Conservation (phyloP, 2,329 filamentous ascomycete genomes). For the Ascochyta rabiei region DNA sequence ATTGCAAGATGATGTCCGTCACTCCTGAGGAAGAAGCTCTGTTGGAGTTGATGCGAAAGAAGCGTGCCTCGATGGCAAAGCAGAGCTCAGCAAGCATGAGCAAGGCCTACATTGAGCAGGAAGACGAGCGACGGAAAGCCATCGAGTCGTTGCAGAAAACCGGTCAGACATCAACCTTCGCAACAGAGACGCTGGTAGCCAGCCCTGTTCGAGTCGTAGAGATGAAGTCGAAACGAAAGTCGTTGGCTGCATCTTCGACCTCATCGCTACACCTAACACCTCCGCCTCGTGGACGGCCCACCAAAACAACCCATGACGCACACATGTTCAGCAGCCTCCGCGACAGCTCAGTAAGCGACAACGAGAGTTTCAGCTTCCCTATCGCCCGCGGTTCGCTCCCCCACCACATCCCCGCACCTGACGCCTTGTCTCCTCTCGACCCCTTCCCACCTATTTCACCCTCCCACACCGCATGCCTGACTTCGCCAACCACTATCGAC, state of each 20-base stretch:
- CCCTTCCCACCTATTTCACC: constrained; percentile 37
- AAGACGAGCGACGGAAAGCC: constrained; percentile 31
- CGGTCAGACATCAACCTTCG: constrained; percentile 35
- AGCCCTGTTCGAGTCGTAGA: constrained; percentile 32
- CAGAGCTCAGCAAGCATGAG: constrained; percentile 31
- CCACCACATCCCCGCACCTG: constrained; percentile 31
- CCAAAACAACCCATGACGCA: constrained; percentile 23
- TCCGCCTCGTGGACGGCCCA: constrained; percentile 34
- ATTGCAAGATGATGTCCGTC: constrained; percentile 53
- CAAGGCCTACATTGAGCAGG: constrained; percentile 41
- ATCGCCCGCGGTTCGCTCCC: constrained; percentile 23
- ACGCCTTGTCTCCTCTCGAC: constrained; percentile 42
- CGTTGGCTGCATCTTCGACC: constrained; percentile 25
- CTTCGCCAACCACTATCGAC: constrained; percentile 40
- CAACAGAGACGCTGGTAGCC: constrained; percentile 28
- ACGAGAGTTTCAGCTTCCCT: constrained; percentile 21
- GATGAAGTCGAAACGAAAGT: constrained; percentile 21
- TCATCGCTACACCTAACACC: constrained; percentile 32
- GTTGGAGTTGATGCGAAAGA: constrained; percentile 57
- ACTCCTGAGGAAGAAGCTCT: constrained; percentile 58
- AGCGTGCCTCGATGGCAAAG: constrained; percentile 55
- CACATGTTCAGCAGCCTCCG: constrained; percentile 29
- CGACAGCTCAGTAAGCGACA: constrained; percentile 39
- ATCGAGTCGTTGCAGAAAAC: constrained; percentile 18
- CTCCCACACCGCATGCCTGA: constrained; percentile 31